A percentile compares a stretch with the other conserved stretches of the same genome.
Evolutionary conservation across 2,329 filamentous ascomycete genomes (phyloP).

Genomic region (Paraphaeosphaeria minitans): DNA sequence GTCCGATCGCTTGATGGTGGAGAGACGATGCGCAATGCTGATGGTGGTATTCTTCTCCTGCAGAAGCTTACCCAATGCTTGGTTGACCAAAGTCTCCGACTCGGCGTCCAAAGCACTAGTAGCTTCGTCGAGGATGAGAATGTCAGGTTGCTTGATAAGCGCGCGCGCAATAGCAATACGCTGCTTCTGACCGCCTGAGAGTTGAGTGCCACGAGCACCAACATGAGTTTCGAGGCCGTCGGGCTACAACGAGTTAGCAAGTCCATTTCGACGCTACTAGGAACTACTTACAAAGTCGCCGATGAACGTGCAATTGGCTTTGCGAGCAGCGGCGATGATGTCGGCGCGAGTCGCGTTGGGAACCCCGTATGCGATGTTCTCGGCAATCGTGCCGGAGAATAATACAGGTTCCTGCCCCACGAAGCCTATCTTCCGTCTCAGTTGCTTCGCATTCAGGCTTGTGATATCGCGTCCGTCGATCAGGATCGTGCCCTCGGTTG

Average conservation of each 20-base stretch:
- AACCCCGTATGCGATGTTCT: conserved; percentile 90
- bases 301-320: conserved; percentile 96
- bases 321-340: conserved; percentile 83
- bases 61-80: conserved; percentile 80
- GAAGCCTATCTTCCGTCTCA: conserved; percentile 90
- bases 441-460: conserved; percentile 88
- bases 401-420: conserved; percentile 95
- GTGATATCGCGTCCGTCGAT: conserved; percentile 86
- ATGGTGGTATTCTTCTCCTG: conserved; percentile 93
- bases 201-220: conserved; percentile 87
- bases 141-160: conserved; percentile 93
- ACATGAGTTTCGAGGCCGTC: conserved; percentile 94
- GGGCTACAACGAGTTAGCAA: conserved; percentile 57
- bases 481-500: conserved; percentile 74
- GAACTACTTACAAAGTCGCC: conserved; percentile 75
- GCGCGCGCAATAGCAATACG: conserved; percentile 96
- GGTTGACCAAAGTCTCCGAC: conserved; percentile 94
- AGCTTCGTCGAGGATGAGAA: conserved; percentile 92
- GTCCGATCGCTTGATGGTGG: conserved; percentile 95
- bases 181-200: conserved; percentile 97
- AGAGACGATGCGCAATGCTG: conserved; percentile 93
- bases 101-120: conserved; percentile 96
- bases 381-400: conserved; percentile 81
- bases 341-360: conserved; percentile 78
- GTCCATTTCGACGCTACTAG: neutral